Conservation (phyloP, 2,329 filamentous ascomycete species). For the Whalleya microplaca region DNA sequence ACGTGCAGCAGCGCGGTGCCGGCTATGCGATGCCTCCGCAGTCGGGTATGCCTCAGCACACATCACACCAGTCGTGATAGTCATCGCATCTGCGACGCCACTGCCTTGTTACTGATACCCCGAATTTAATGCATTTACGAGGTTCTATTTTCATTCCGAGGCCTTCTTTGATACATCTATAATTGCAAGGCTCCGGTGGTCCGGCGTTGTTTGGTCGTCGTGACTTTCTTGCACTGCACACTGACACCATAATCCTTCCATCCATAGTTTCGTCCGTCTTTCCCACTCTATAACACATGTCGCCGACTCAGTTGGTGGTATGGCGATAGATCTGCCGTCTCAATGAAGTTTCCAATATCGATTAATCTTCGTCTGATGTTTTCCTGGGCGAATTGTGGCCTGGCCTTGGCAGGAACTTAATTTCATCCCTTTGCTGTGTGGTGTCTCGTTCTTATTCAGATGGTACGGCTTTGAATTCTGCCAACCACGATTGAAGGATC, state of each 20-base stretch:
- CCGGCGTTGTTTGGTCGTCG: constrained; percentile 46
- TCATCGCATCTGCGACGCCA: constrained; percentile 35
- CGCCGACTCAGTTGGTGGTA: constrained; percentile 9
- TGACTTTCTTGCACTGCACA: constrained; percentile 32
- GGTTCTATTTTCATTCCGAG: constrained; percentile 41
- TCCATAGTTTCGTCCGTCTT: constrained; percentile 30
- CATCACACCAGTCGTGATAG: constrained; percentile 74
- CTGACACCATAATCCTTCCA: constrained; percentile 29
- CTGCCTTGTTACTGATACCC: constrained; percentile 56
- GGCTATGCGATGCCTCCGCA: constrained; percentile 81
- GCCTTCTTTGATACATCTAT: constrained; percentile 40
- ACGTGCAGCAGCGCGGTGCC: constrained; percentile 74
- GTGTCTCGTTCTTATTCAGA: constrained; percentile 1
- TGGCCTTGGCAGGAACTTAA: constrained; percentile 1
- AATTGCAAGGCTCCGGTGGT: constrained; percentile 48
- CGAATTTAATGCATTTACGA: constrained; percentile 59
- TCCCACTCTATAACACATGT: constrained; percentile 27
- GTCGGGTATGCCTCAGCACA: constrained; percentile 78
- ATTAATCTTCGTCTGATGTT: constrained; percentile 17
- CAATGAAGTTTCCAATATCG: constrained; percentile 11
- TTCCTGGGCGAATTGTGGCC: constrained; percentile 3
- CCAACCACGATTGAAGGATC: background rate
- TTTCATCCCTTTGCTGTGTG: background rate
- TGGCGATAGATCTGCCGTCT: constrained; percentile 5
- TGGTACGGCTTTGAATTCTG: background rate